A percentile compares a stretch with the other conserved stretches of the same genome.
Conservation (phyloP, 2,329 filamentous ascomycete genomes). For the Fulvia fulva region DNA sequence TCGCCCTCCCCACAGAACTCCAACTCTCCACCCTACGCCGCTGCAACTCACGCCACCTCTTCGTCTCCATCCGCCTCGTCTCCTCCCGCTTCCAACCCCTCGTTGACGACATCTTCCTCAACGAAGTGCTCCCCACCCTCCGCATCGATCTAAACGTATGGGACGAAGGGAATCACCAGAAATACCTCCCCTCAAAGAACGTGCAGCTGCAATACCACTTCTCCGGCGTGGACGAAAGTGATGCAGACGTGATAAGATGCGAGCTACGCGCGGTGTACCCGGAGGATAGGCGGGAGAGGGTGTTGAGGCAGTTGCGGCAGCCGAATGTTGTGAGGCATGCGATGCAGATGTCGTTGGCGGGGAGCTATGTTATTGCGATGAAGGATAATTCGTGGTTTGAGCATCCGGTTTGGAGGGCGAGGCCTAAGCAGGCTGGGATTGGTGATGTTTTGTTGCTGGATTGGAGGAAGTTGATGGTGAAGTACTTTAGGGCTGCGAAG, state of each 20-base stretch:
- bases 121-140: not conserved
- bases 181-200: not conserved
- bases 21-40: conserved; percentile 5
- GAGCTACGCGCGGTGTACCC: not conserved
- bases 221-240: not conserved
- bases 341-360: not conserved
- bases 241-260: not conserved
- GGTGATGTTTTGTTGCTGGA: conserved; percentile 2
- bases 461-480: conserved; percentile 3
- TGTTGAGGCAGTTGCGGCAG: not conserved
- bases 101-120: conserved; percentile 3
- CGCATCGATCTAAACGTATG: conserved; percentile 3
- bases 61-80: not conserved
- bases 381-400: conserved; percentile 2
- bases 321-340: not conserved
- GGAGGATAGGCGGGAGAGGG: not conserved
- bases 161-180: conserved; percentile 1
- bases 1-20: conserved; percentile 3
- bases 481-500: conserved; percentile 3
- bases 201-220: not conserved
- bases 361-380: not conserved
- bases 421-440: not conserved
- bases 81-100: not conserved
- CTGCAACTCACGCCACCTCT: not conserved
- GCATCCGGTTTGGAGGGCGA: not conserved